phyloP scores from a whole-genome alignment of 192 early-diverging fungal species.

The Coemansia sp. region DNA sequence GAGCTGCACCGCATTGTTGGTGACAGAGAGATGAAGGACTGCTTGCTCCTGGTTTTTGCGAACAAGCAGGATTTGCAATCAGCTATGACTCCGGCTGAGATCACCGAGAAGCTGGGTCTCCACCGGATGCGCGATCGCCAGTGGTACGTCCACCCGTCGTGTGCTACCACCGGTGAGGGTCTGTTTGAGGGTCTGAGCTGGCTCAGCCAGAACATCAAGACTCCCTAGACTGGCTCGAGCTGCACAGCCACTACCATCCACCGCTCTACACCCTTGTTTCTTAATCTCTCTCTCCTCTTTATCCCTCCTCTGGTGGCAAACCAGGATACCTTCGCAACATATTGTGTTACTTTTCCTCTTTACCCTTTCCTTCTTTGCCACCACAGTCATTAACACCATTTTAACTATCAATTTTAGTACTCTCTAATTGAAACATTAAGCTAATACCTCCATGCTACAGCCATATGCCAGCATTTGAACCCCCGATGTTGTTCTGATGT shows the following conservation, averaged over 20 bases:
- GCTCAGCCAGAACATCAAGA: conserved; percentile 79
- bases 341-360: conserved; percentile 1
- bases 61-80: conserved; percentile 76
- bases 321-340: no score
- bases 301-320: background rate
- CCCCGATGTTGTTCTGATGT: no score
- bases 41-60: conserved; percentile 77
- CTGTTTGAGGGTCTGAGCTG: conserved; percentile 83
- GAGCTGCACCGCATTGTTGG: conserved; percentile 80
- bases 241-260: background rate
- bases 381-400: no score
- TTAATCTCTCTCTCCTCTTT: conserved; percentile 6
- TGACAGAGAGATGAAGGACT: conserved; percentile 84
- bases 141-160: conserved; percentile 92
- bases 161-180: conserved; percentile 79
- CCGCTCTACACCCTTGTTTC: conserved; percentile 4
- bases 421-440: no score
- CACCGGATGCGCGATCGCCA: conserved; percentile 80
- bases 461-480: no score
- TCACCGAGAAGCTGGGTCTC: conserved; percentile 87
- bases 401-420: no score
- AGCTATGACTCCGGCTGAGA: conserved; percentile 93
- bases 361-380: background rate
- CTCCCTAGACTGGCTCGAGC: conserved; percentile 26
- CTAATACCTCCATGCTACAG: no score